Conservation (phyloP, 306 rosid species). For the Begonia masoniana region DNA sequence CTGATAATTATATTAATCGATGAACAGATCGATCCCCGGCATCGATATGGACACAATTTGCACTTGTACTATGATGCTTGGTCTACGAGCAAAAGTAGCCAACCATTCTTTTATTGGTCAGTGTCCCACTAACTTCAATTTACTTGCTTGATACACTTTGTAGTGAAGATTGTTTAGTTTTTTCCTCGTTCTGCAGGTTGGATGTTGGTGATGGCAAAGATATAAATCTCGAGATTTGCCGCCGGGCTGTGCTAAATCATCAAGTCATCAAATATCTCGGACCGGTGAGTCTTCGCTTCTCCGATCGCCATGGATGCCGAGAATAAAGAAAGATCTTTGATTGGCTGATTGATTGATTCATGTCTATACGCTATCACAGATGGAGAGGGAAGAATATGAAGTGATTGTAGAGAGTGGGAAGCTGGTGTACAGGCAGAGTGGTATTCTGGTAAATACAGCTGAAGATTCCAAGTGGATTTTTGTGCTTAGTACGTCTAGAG, state of each 20-base stretch:
- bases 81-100: constrained; percentile 25
- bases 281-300: constrained; percentile 21
- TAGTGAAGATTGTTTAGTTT: not conserved
- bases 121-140: not conserved
- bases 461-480: constrained; percentile 41
- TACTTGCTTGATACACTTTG: not conserved
- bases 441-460: constrained; percentile 16
- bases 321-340: no score
- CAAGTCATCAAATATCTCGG: constrained; percentile 38
- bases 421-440: constrained; percentile 20
- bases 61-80: constrained; percentile 33
- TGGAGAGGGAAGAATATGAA: constrained; percentile 29
- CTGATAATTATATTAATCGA: no score
- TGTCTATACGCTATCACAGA: constrained; percentile 10
- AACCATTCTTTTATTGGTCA: constrained; percentile 52
- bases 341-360: no score
- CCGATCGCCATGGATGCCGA: no score
- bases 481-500: constrained; percentile 42
- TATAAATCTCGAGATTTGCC: constrained; percentile 22
- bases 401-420: constrained; percentile 24
- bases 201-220: constrained; percentile 46
- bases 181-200: constrained; percentile 21
- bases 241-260: constrained; percentile 16
- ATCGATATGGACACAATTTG: constrained; percentile 37
- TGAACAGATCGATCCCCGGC: constrained; percentile 41